Base-by-base conservation (phyloP, 108 stramenopile genomes). In the Nitzschia sp. region DNA sequence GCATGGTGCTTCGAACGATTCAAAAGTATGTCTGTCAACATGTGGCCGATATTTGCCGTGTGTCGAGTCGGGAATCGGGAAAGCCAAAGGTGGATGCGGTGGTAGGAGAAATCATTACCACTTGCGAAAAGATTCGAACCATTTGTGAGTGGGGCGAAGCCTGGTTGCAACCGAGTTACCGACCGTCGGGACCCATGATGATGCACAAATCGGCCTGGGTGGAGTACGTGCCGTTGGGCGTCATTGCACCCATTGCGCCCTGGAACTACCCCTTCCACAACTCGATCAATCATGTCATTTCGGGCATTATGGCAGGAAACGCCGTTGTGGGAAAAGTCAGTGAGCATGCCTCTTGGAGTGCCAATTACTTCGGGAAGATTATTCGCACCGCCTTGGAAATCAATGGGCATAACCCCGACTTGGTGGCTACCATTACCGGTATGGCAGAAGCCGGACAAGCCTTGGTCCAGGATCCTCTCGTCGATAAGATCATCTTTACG, bases 231-330 rank as follows among this genome's bases (percentile, higher is more conserved):
- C 99, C 99, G 0, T 44, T 97, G 44, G 99, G 99, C 11, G 92
- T 99, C 35, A 75, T 99, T 41, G 98, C 96, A 0, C 88, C 96
- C 48, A 98, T 99, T 70, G 99, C 97, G 4, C 99, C 99, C 4
- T 99, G 98, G 98, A 99, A 99, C 67, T 99, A 99, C 80, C 98
- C 98, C 26, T 97, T 96, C 76, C 97, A 97, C 79, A 76, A 76
- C 35, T 63, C 68, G 84, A 77, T 96, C 45, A 99, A 99, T 81
- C 99, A 97, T 77, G 86, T 99, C 31, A 76, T 96, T 45, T 91
- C 94, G 34, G 98, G 96, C 0, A 66, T 99, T 23, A 96, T 98
- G 59, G 84, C 94, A 36, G 99, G 99, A 15, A 99, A 99, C 76
- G 99, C 88, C 27, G 96, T 99, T 9, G 96, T 99, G 2, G 80